Evolutionary conservation across 2,329 filamentous ascomycete genomes (phyloP).

Genomic region (Talaromyces marneffei): DNA sequence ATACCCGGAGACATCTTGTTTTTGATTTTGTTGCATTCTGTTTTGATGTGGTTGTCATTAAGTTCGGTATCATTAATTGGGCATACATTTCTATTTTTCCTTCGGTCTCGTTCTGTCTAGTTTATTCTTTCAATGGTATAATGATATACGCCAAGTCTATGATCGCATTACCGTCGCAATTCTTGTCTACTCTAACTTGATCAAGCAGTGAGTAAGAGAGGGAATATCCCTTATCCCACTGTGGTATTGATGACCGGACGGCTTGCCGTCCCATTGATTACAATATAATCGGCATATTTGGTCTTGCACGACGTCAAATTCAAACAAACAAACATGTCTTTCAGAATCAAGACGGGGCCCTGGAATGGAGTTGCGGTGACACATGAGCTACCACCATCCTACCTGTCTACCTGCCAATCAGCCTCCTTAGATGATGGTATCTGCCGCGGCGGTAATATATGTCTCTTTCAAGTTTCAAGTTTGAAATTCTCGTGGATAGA

Average conservation of each 20-base stretch:
- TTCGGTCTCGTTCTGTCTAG: neutral
- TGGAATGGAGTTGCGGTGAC: neutral
- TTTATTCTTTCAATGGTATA: neutral
- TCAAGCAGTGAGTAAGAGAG: neutral
- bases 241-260: neutral
- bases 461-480: neutral
- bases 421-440: neutral
- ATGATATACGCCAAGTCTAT: neutral
- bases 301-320: neutral
- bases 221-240: neutral
- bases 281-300: neutral
- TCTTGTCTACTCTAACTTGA: neutral
- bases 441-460: neutral
- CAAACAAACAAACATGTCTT: neutral
- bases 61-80: neutral
- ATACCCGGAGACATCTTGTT: slow-evolving; percentile 4
- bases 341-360: neutral
- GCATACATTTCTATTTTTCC: neutral
- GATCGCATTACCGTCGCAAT: neutral
- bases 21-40: neutral
- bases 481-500: no score
- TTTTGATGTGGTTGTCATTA: neutral
- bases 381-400: neutral
- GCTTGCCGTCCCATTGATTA: neutral
- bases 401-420: neutral